Base-by-base conservation (phyloP, 2,329 filamentous ascomycete species). In the Basipetospora chlamydospora region DNA sequence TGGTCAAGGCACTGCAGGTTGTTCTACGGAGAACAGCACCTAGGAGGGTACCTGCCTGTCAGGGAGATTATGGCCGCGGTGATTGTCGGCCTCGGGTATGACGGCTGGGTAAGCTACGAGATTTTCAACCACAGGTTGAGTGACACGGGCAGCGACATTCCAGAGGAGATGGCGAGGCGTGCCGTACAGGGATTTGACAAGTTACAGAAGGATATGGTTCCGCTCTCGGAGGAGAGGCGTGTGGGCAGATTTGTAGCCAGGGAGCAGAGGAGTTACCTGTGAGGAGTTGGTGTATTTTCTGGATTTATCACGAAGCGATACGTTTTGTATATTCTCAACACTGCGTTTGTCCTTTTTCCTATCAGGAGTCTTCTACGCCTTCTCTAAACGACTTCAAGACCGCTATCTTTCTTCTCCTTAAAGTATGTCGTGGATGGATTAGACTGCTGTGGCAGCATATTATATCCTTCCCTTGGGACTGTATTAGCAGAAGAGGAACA, bases 1-100 rank as follows among this genome's bases (percentile, higher is more conserved):
- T 88, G 82, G 82, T 82, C 54, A 1, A 48, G 82, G 13, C 86
- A 86, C 50, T 81, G 77, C 43, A 62, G 82, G 13, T 3, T 85
- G 2, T 60, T 61, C 30, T 61, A 61, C 33, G 56, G 58, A 15
- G 78, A 83, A 51, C 55, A 62, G 31, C 62, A 73, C 3, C 55
- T 63, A 3, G 77, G 77, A 0, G 80, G 69, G 0, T 85, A 84
- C 48, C 57, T 87, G 2, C 81, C 81, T 0, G 64, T 79, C 6
- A 58, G 63, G 38, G 63, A 75, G 22, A 67, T 86, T 15, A 61
- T 74, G 0, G 54, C 64, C 26, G 67, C 73, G 1, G 67, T 85
- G 33, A 62, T 83, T 15, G 64, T 74, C 8, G 70, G 70, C 0
- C 59, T 82, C 0, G 75, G 75, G 0, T 85, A 72, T 44, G 58